Conservation (phyloP, 495 filamentous ascomycete species). For the Penicillium diatomitis region DNA sequence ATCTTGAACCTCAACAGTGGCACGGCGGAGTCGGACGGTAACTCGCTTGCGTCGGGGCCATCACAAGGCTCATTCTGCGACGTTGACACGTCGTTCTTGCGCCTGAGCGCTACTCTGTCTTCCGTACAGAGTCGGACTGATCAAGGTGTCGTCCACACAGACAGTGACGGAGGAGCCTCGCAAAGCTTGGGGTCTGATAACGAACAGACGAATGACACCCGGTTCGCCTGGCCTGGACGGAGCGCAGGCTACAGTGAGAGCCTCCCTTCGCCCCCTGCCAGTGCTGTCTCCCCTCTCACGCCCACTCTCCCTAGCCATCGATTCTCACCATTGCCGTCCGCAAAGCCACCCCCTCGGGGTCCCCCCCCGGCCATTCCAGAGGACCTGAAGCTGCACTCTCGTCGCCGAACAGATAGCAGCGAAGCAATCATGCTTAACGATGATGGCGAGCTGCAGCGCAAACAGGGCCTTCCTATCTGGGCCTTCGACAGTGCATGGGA, state of each 20-base stretch:
- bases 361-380: slow-evolving; percentile 31
- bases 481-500: slow-evolving; percentile 33
- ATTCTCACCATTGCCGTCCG: slow-evolving; percentile 32
- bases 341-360: slow-evolving; percentile 31
- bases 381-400: slow-evolving; percentile 29
- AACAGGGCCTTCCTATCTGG: slow-evolving; percentile 32
- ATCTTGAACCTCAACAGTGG: slow-evolving; percentile 40
- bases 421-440: slow-evolving; percentile 30
- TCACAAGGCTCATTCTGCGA: slow-evolving; percentile 32
- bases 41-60: slow-evolving; percentile 24
- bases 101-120: slow-evolving; percentile 30
- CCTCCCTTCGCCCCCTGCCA: slow-evolving; percentile 30
- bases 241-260: slow-evolving; percentile 33
- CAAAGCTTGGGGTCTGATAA: slow-evolving; percentile 26
- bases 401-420: slow-evolving; percentile 39
- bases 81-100: slow-evolving; percentile 35
- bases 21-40: slow-evolving; percentile 13
- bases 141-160: slow-evolving; percentile 22
- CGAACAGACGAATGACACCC: slow-evolving; percentile 30
- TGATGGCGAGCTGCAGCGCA: slow-evolving; percentile 14
- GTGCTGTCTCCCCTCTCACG: slow-evolving; percentile 34
- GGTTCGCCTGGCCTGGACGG: slow-evolving; percentile 21
- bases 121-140: slow-evolving; percentile 13
- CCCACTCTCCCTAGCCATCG: slow-evolving; percentile 38
- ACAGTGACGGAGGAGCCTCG: slow-evolving; percentile 21